These are phyloP conservation scores for Boehmeria nivea DNA, from an alignment of 306 rosid genomes.

Conservation along the genomic window DNA sequence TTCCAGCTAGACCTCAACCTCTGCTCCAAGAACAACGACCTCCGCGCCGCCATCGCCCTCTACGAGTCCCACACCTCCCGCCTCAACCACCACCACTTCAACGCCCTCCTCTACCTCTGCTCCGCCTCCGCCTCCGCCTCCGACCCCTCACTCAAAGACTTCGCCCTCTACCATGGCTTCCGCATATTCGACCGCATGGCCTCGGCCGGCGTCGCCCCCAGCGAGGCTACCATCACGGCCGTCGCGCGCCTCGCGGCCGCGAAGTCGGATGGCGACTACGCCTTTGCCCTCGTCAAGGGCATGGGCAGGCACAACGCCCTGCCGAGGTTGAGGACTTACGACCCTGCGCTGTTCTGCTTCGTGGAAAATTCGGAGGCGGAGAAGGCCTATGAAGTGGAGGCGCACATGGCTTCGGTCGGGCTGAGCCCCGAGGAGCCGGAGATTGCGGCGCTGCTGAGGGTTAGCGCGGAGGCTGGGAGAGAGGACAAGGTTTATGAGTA, in stretches of 20 bases:
- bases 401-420: constrained; percentile 44
- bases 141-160: constrained; percentile 35
- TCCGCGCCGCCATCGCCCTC: constrained; percentile 45
- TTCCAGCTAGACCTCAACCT: constrained; percentile 62
- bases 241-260: constrained; percentile 70
- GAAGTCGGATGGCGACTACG: constrained; percentile 49
- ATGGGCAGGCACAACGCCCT: constrained; percentile 31
- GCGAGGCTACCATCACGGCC: constrained; percentile 76
- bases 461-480: constrained; percentile 45
- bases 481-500: constrained; percentile 63
- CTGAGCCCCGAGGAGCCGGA: constrained; percentile 61
- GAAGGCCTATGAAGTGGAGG: constrained; percentile 75
- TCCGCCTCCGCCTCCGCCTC: constrained; percentile 50
- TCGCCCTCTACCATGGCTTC: constrained; percentile 52
- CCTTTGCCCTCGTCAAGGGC: constrained; percentile 54
- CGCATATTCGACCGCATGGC: constrained; percentile 55
- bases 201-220: constrained; percentile 37
- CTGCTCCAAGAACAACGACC: constrained; percentile 57
- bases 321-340: constrained; percentile 67
- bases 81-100: constrained; percentile 61
- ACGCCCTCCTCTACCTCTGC: constrained; percentile 83
- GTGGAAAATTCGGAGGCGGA: constrained; percentile 57
- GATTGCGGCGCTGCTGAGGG: constrained; percentile 58
- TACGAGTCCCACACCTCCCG: constrained; percentile 38
- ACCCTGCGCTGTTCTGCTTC: constrained; percentile 62